Base-by-base conservation (phyloP, 495 filamentous ascomycete genomes). In the Podospora conica region DNA sequence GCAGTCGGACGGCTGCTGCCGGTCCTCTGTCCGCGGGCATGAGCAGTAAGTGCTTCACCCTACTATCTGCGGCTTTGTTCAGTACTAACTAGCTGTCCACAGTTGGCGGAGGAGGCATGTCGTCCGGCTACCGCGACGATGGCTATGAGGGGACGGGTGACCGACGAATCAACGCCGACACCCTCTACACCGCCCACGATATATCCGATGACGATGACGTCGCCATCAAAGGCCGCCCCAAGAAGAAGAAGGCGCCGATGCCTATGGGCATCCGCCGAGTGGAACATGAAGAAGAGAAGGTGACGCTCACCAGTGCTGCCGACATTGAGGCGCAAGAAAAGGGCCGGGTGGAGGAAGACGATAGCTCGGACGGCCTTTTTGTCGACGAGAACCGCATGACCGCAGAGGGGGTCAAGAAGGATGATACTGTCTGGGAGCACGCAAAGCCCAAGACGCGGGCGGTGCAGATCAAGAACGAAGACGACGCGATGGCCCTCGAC, bases 221-320 rank as follows among this genome's bases (percentile, higher is more conserved):
- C 11, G 59, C 22, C 65, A 67, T 65, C 48, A 61, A 23, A 58
- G 62, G 24, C 61, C 65, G 29, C 15, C 57, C 63, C 29, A 68
- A 69, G 64, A 70, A 72, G 58, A 68, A 63, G 61, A 69, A 65
- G 58, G 58, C 72, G 20, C 63, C 69, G 9, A 71, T 77, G 73
- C 69, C 71, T 59, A 76, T 89, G 62, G 83, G 86, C 27, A 75
- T 89, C 55, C 64, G 76, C 33, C 76, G 87, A 29, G 74, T 79
- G 21, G 78, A 82, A 66, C 85, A 87, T 69, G 80, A 83, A 66
- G 82, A 85, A 1, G 78, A 81, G 21, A 75, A 76, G 22, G 68
- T 83, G 2, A 77, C 80, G 27, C 78, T 87, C 65, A 83, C 85
- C 55, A 84, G 82, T 0, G 80, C 84, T 22, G 82, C 80, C 55